These are phyloP conservation scores for Globisporangium paddicum DNA, from an alignment of 352 stramenopile species.

Conservation along the genomic window DNA sequence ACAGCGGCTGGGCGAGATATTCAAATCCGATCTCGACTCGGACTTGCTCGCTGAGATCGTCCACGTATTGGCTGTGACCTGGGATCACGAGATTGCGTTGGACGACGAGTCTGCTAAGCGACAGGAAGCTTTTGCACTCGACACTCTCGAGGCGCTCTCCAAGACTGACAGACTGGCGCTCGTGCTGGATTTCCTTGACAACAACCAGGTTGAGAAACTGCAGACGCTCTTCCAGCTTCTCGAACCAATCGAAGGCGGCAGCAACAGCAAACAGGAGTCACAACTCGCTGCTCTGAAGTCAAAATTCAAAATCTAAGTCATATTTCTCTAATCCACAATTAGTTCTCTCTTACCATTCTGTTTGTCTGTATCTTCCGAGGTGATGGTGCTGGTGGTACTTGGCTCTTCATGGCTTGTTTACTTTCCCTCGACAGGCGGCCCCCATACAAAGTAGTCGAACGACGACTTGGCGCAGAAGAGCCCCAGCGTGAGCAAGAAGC, in stretches of 20 bases:
- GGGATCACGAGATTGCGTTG: conserved; percentile 8
- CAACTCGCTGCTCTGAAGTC: conserved; percentile 6
- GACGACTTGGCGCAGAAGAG: conserved; percentile 83
- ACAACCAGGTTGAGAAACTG: conserved; percentile 51
- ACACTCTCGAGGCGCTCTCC: conserved; percentile 34
- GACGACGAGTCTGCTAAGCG: not conserved
- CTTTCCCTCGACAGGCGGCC: conserved; percentile 27
- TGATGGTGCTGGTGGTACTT: not conserved
- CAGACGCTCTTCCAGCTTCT: conserved; percentile 24
- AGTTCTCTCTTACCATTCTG: not conserved
- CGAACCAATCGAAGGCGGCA: not conserved
- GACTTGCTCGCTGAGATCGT: conserved; percentile 72
- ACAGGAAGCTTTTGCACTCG: conserved; percentile 30
- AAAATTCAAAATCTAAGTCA: conserved; percentile 13
- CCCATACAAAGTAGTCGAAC: conserved; percentile 75
- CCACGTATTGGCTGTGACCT: conserved; percentile 34
- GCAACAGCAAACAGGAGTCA: not conserved
- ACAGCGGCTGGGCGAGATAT: conserved; percentile 38
- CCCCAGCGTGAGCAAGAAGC: conserved; percentile 77
- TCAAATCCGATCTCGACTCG: conserved; percentile 64
- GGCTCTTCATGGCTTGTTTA: conserved; percentile 11
- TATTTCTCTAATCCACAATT: conserved; percentile 12
- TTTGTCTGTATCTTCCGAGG: no score
- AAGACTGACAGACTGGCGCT: conserved; percentile 51
- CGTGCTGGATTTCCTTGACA: conserved; percentile 67